Evolutionary conservation across 306 rosid species (phyloP).

Genomic region (Phaseolus lunatus): DNA sequence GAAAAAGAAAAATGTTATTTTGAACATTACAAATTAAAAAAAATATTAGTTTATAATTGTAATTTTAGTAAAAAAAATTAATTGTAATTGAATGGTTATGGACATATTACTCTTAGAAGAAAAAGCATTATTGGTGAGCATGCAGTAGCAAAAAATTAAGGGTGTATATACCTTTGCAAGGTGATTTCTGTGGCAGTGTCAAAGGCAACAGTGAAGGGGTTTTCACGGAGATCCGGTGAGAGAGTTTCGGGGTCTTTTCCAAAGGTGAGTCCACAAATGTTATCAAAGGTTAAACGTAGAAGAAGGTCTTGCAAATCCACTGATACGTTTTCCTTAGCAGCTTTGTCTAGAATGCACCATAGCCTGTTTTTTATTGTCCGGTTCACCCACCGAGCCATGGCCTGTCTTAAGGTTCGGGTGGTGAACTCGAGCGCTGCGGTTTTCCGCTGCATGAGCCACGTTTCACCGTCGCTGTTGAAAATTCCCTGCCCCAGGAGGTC

Average conservation of each 20-base stretch:
- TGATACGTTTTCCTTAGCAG: conserved; percentile 50
- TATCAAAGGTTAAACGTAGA: conserved; percentile 85
- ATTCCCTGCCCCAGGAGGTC: conserved; percentile 92
- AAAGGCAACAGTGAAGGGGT: conserved; percentile 71
- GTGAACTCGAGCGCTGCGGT: conserved; percentile 99
- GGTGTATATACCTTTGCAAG: conserved; percentile 46
- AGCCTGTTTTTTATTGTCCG: conserved; percentile 76
- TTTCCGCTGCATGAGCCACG: conserved; percentile 91
- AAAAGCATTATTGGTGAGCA: too few species aligned
- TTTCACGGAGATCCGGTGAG: conserved; percentile 65
- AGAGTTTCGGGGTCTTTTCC: conserved; percentile 93
- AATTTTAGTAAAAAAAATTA: too few species aligned
- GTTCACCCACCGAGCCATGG: conserved; percentile 98
- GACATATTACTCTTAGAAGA: too few species aligned
- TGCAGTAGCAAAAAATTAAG: too few species aligned
- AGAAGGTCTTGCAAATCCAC: conserved; percentile 90
- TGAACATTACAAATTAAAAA: too few species aligned
- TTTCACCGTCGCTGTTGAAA: conserved; percentile 91
- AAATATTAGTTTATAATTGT: too few species aligned
- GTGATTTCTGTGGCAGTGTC: conserved; percentile 88
- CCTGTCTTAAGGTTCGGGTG: conserved; percentile 80
- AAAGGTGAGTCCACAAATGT: conserved; percentile 90
- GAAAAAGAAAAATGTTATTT: too few species aligned
- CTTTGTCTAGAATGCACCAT: conserved; percentile 84
- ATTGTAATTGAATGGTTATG: too few species aligned